These are phyloP conservation scores for Huntiella savannae DNA, from an alignment of 2,329 filamentous ascomycete genomes.

Conservation along the genomic window DNA sequence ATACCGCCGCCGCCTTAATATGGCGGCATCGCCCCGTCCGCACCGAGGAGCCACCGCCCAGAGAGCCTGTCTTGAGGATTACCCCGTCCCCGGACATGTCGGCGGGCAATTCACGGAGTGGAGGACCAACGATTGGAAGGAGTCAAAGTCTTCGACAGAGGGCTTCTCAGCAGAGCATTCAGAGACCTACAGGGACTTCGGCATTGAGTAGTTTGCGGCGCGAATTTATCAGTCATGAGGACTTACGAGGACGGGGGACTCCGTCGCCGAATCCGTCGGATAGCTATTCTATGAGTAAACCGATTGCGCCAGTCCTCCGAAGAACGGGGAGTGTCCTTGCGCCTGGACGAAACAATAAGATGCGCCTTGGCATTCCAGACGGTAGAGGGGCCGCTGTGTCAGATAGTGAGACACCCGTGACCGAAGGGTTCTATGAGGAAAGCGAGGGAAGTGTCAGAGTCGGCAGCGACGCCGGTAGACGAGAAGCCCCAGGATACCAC, in stretches of 20 bases:
- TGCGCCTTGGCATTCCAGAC: no score
- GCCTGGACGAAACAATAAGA: no score
- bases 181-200: neutral
- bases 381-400: no score
- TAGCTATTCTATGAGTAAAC: neutral
- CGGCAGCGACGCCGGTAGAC: no score
- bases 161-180: constrained; percentile 5
- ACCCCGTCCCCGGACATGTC: constrained; percentile 1
- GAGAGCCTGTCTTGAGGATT: neutral
- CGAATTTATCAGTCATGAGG: constrained; percentile 10
- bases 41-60: constrained; percentile 3
- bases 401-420: no score
- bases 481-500: no score
- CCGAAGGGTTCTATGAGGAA: no score
- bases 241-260: constrained; percentile 1
- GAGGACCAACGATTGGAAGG: no score
- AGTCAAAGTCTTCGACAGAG: neutral
- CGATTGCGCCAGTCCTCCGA: no score
- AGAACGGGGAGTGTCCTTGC: no score
- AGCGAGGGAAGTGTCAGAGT: no score
- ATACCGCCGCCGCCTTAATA: neutral
- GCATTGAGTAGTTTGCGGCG: neutral
- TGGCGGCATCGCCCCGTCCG: constrained; percentile 6
- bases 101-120: no score
- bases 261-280: constrained; percentile 1